Percentiles rank a stretch among this genome's conserved stretches.
Conservation (phyloP, 176 grass and related monocot genomes). For the Poa pratensis region DNA sequence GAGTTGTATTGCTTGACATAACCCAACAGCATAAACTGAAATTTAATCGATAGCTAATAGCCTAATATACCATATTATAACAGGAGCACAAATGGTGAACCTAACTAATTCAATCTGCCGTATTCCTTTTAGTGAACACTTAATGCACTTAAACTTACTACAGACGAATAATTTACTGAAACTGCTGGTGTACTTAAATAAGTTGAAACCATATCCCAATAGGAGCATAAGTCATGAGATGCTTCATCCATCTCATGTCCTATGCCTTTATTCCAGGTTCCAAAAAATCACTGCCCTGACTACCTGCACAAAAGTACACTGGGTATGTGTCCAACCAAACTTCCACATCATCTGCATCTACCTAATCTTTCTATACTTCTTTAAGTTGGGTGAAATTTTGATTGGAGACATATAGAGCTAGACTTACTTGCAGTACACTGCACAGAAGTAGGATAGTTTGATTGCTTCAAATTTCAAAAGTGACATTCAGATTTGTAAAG, state of each 20-base stretch:
- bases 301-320: neutral
- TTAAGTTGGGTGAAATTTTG: neutral
- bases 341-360: neutral
- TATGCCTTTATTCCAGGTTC: neutral
- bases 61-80: neutral
- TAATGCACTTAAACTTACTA: no score
- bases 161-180: no score
- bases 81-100: neutral
- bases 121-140: neutral
- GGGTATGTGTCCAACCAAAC: conserved; percentile 27
- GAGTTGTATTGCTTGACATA: no score
- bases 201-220: neutral
- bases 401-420: conserved; percentile 13
- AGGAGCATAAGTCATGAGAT: conserved; percentile 23
- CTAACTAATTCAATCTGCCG: neutral
- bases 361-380: neutral
- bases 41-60: neutral
- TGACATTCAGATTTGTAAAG: neutral
- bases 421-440: neutral
- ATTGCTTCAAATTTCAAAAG: neutral
- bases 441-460: neutral
- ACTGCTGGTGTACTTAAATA: neutral
- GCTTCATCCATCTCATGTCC: neutral
- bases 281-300: neutral
- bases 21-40: neutral